These are phyloP conservation scores for Trypanosomatidae sp. DNA, from an alignment of 208 protist genomes.

Conservation along the genomic window DNA sequence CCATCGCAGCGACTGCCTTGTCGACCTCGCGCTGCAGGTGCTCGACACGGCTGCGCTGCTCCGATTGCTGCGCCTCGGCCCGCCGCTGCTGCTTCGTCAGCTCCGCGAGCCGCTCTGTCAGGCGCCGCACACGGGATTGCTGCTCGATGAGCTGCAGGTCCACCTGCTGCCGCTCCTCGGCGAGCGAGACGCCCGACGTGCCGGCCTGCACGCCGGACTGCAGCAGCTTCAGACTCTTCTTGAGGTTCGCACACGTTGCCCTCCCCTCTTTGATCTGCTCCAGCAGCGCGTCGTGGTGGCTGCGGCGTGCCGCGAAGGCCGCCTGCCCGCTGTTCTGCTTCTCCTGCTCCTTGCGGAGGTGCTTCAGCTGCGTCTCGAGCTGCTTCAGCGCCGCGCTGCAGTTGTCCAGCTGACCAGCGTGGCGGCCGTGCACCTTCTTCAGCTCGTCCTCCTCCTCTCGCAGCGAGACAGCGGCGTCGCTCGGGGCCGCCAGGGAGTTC, in stretches of 20 bases:
- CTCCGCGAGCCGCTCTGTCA: constrained; percentile 49
- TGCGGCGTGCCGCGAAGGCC: too few relatives aligned
- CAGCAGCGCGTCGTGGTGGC: too few relatives aligned
- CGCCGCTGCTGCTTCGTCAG: constrained; percentile 50
- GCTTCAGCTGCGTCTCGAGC: constrained; percentile 44
- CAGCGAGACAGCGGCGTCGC: constrained; percentile 53
- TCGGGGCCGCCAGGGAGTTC: constrained; percentile 42
- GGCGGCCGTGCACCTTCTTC: constrained; percentile 48
- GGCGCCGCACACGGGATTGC: constrained; percentile 35
- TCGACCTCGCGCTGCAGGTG: constrained; percentile 34
- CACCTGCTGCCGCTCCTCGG: constrained; percentile 68
- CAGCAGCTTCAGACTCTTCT: constrained; percentile 67
- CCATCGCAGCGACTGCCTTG: too few relatives aligned
- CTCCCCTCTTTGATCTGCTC: constrained; percentile 53
- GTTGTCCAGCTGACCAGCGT: constrained; percentile 41
- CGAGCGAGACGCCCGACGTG: constrained; percentile 74
- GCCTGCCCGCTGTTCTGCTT: constrained; percentile 41
- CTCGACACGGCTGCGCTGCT: constrained; percentile 30
- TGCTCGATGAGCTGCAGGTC: constrained; percentile 65
- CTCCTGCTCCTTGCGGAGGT: constrained; percentile 55
- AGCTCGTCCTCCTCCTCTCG: constrained; percentile 68
- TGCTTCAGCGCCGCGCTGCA: constrained; percentile 45
- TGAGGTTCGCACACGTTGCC: constrained; percentile 60
- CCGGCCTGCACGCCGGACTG: constrained; percentile 79
- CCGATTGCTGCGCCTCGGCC: constrained; percentile 37